Evolutionary conservation across 306 rosid species (phyloP), one percentile per base, ranked within the genome.

Genomic region (Macrotyloma uniflorum): DNA sequence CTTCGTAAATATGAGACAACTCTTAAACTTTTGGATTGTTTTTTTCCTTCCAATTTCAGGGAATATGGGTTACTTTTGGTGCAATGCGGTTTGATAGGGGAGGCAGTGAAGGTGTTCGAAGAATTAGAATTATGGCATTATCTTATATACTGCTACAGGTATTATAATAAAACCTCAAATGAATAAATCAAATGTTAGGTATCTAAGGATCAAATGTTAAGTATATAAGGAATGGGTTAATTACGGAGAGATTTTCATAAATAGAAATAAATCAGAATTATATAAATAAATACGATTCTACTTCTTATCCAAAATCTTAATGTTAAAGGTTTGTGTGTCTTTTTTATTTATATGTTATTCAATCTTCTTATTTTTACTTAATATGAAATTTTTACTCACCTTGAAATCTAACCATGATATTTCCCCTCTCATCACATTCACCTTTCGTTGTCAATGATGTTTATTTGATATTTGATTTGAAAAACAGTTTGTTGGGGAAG

Each of bases 91-190:
- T 87, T 92, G 85, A 85, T 92, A 80, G 98, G 98, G 43, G 98
- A 95, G 80, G 98, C 98, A 65, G 68, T 88, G 46, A 88, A 88
- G 85, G 86, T 81, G 79, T 95, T 89, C 79, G 97, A 92, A 88
- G 96, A 95, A 79, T 86, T 95, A 79, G 98, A 95, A 86, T 85
- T 95, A 83, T 95, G 98, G 98, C 95, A 95, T 86, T 91, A 87
- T 74, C 91, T 95, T 50, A 95, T 92, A 76, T 74, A 80, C 64
- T 95, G 98, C 81, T 95, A 91, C 78, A 79, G 92, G 98, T 95
- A 87, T 73, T 95, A 87, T 73, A 88, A 68, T 74, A 72, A 47
- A 73, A 54, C 49, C 32, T 63, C 45, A 72, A 26, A 53, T 72
- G 51, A 78, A 54, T 70, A 32, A 43, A 63, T 72, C 15, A 26